Evolutionary conservation across 352 stramenopile species (phyloP).

Genomic region (Phytophthora sojae): DNA sequence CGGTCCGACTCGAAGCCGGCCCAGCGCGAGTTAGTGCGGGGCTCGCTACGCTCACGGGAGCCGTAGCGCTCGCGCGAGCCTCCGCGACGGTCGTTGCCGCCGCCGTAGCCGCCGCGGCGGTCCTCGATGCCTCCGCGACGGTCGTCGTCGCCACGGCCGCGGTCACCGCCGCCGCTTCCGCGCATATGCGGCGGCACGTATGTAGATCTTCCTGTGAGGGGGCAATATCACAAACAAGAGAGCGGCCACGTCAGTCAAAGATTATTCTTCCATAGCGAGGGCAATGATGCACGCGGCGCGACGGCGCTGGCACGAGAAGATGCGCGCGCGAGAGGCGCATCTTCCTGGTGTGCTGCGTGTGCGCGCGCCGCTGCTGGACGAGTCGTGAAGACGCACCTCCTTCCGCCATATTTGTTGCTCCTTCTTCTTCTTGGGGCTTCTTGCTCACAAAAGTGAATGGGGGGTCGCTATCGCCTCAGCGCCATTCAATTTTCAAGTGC

Average conservation of each 20-base stretch:
- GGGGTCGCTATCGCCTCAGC: slow-evolving; percentile 27
- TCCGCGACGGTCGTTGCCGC: slow-evolving; percentile 38
- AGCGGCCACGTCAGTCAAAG: slow-evolving; percentile 15
- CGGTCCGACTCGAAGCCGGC: slow-evolving; percentile 56
- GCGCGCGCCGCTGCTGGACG: background rate
- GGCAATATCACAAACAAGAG: slow-evolving; percentile 9
- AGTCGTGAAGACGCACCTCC: slow-evolving; percentile 36
- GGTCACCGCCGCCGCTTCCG: slow-evolving; percentile 39
- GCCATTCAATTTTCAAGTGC: slow-evolving; percentile 36
- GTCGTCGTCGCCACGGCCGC: slow-evolving; percentile 36
- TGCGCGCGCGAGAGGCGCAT: background rate
- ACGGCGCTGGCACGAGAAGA: slow-evolving; percentile 8
- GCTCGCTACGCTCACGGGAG: slow-evolving; percentile 44
- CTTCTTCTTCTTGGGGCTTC: slow-evolving; percentile 43
- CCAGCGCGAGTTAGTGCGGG: slow-evolving; percentile 64
- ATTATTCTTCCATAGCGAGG: background rate
- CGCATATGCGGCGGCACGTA: slow-evolving; percentile 84
- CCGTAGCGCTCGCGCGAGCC: slow-evolving; percentile 48
- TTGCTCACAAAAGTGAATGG: slow-evolving; percentile 47
- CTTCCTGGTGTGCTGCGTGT: slow-evolving; percentile 2
- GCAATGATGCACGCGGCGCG: background rate
- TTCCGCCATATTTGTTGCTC: slow-evolving; percentile 50
- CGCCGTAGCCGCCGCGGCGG: slow-evolving; percentile 30
- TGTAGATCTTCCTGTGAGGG: slow-evolving; percentile 64
- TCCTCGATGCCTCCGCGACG: slow-evolving; percentile 37